These are phyloP conservation scores for Multifurca ochricompacta DNA, from an alignment of 768 basidiomycete genomes.

Conservation along the genomic window DNA sequence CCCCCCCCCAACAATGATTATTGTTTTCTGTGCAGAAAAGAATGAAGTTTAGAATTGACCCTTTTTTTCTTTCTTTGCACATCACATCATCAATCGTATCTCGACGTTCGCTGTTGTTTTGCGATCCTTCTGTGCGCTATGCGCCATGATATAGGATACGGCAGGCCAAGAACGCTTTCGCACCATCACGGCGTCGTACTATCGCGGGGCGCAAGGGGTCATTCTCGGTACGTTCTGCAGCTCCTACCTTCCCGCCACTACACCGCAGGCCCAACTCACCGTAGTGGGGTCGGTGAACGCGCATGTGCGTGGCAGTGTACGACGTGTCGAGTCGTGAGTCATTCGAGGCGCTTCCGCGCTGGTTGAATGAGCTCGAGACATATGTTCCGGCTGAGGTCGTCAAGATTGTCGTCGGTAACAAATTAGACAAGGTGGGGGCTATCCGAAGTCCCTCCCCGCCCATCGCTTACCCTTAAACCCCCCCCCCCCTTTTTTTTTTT, in stretches of 20 bases:
- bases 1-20: too few species aligned
- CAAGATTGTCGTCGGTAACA: slow-evolving; percentile 93
- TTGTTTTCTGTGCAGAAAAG: too few species aligned
- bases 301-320: slow-evolving; percentile 53
- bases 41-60: too few species aligned
- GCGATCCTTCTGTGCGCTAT: not conserved
- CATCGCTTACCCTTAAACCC: slow-evolving; percentile 17
- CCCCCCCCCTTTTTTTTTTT: not conserved
- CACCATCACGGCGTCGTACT: slow-evolving; percentile 93
- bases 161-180: slow-evolving; percentile 96
- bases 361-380: slow-evolving; percentile 90
- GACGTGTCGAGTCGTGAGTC: slow-evolving; percentile 90
- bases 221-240: slow-evolving; percentile 48
- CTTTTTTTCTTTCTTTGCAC: not conserved
- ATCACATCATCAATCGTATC: too few species aligned
- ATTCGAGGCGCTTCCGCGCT: slow-evolving; percentile 88
- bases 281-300: not conserved
- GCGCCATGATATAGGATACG: slow-evolving; percentile 88
- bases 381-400: slow-evolving; percentile 82
- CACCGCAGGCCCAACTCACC: not conserved
- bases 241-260: not conserved
- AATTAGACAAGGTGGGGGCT: slow-evolving; percentile 73
- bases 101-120: too few species aligned
- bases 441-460: not conserved
- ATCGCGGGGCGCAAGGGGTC: slow-evolving; percentile 80